Evolutionary conservation across 2,329 filamentous ascomycete genomes (phyloP).

Genomic region (Fusarium papillatum): DNA sequence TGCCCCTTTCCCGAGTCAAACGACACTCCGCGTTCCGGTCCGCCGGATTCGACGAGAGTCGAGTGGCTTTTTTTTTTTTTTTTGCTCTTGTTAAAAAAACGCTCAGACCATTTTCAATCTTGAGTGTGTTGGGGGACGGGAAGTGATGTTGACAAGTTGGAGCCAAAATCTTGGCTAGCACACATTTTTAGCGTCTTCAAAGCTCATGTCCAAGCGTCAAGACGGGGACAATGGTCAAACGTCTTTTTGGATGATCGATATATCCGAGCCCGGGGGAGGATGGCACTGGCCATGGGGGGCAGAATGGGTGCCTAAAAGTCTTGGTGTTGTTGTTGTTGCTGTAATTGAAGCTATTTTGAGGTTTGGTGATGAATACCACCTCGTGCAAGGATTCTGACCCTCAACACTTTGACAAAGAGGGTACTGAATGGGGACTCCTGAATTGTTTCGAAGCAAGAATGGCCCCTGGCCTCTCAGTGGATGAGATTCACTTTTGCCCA

Average conservation of each 20-base stretch:
- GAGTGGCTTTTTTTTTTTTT: not conserved
- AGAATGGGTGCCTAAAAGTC: not conserved
- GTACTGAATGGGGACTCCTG: not conserved
- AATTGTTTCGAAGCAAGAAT: not conserved
- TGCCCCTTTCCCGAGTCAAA: conserved; percentile 1
- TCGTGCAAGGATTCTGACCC: not conserved
- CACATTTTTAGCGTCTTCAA: not conserved
- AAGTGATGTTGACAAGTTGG: conserved; percentile 5
- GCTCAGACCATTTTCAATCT: conserved; percentile 4
- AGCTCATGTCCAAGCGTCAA: not conserved
- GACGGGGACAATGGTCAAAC: not conserved
- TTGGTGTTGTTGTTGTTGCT: not conserved
- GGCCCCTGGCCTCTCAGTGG: not conserved
- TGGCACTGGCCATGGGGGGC: not conserved
- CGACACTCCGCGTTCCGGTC: not conserved
- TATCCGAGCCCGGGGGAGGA: not conserved
- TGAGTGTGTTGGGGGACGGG: conserved; percentile 1
- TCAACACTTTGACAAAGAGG: not conserved
- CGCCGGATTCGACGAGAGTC: not conserved
- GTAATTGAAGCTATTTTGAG: not conserved
- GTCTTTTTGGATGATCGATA: conserved; percentile 4
- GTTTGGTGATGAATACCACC: not conserved
- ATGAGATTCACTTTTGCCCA: not conserved
- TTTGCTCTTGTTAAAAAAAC: not conserved
- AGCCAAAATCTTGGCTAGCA: not conserved